Base-by-base conservation (phyloP, 345 rosid genomes). In the Lumnitzera littorea region DNA sequence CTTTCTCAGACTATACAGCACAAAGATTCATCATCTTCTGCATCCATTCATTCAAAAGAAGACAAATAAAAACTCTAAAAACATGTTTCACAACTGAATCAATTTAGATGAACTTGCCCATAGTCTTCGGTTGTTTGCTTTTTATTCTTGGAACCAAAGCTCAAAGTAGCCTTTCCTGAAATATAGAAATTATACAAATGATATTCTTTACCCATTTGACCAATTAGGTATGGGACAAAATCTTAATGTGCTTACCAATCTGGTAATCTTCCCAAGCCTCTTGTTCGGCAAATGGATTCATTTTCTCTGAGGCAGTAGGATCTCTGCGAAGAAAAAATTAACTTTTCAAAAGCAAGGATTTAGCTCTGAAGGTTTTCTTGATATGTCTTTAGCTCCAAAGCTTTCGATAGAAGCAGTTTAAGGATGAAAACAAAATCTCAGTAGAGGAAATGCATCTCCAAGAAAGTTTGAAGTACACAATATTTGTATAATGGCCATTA, bases 231-330 rank as follows among this genome's bases (percentile, higher is more conserved):
- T 36, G 43, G 11, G 43, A 7, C 10, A 36, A 36, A 36, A 36
- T 17, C 51, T 50, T 51, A 50, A 27, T 14, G 66, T 51, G 49
- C 24, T 72, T 74, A 86, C 98, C 95, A 79, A 88, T 94, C 75
- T 94, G 99, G 78, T 87, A 79, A 54, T 94, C 99, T 82, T 94
- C 99, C 99, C 97, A 94, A 58, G 96, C 99, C 73, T 94, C 98
- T 78, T 92, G 98, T 71, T 92, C 99, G 9, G 90, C 97, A 77
- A 89, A 90, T 36, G 99, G 99, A 77, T 92, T 84, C 99, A 90
- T 92, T 74, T 90, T 94, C 13, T 90, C 96, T 43, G 80, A 74
- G 64, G 91, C 79, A 67, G 72, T 68, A 47, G 80, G 23, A 68
- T 86, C 95, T 74, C 96, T 91, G 65, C 17, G 68, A 51, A 20